These are phyloP conservation scores for Starmerella kuoi DNA, from an alignment of 805 yeast genomes.

Conservation along the genomic window DNA sequence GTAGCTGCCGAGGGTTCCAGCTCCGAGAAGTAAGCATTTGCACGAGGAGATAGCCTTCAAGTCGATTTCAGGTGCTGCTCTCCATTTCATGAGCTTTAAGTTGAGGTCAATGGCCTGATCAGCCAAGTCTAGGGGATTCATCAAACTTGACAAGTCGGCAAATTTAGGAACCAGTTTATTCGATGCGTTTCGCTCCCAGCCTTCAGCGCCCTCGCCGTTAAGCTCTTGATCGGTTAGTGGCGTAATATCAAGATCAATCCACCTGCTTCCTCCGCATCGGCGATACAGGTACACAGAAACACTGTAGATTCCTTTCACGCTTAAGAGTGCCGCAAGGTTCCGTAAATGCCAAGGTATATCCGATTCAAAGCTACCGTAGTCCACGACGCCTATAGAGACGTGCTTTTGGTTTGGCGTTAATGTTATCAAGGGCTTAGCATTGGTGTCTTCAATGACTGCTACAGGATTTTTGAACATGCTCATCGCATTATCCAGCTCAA, in stretches of 20 bases:
- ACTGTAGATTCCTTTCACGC: slow-evolving; percentile 28
- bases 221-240: slow-evolving; percentile 9
- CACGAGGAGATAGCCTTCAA: slow-evolving; percentile 49
- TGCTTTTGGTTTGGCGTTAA: not conserved
- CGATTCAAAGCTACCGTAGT: slow-evolving; percentile 32
- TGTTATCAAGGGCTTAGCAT: not conserved
- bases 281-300: slow-evolving; percentile 33
- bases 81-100: slow-evolving; percentile 90
- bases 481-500: slow-evolving; percentile 5
- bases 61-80: slow-evolving; percentile 73
- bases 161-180: slow-evolving; percentile 70
- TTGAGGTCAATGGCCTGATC: slow-evolving; percentile 89
- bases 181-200: slow-evolving; percentile 76
- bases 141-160: slow-evolving; percentile 68
- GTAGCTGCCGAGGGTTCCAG: slow-evolving; percentile 92
- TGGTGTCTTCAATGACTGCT: slow-evolving; percentile 5
- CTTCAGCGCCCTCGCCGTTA: slow-evolving; percentile 39
- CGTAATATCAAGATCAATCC: slow-evolving; percentile 23
- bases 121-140: slow-evolving; percentile 71
- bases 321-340: slow-evolving; percentile 43
- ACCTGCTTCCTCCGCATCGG: slow-evolving; percentile 19
- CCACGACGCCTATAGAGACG: slow-evolving; percentile 15
- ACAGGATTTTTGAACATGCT: slow-evolving; percentile 3
- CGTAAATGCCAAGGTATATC: slow-evolving; percentile 36
- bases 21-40: slow-evolving; percentile 71